phyloP scores from a whole-genome alignment of 192 early-diverging fungal genomes.

The Backusella sp. region DNA sequence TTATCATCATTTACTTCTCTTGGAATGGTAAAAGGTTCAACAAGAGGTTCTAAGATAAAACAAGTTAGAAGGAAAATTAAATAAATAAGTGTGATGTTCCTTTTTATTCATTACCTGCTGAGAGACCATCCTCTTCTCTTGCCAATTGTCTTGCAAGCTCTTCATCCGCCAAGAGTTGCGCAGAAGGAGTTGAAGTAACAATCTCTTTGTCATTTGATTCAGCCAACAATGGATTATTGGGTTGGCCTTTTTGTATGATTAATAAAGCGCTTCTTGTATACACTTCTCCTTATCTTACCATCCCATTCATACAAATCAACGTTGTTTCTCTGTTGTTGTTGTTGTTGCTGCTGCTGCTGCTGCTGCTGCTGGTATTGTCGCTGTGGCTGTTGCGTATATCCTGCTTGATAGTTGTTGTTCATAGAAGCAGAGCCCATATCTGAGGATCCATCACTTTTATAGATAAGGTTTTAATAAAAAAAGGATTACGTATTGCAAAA shows the following conservation, averaged over 20 bases:
- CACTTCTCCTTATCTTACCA: slow-evolving; percentile 2
- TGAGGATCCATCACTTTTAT: background rate
- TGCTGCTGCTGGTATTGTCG: background rate
- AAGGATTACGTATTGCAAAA: background rate
- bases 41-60: background rate
- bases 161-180: slow-evolving; percentile 48
- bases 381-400: background rate
- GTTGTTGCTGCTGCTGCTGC: background rate
- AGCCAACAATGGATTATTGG: background rate
- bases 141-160: slow-evolving; percentile 54
- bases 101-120: background rate
- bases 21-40: background rate
- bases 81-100: too few species aligned
- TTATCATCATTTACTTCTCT: background rate
- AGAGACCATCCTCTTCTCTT: background rate
- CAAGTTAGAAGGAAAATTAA: background rate
- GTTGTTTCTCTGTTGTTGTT: background rate
- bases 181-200: slow-evolving; percentile 31
- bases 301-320: slow-evolving; percentile 16
- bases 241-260: background rate
- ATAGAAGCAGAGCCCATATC: background rate
- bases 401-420: background rate
- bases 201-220: background rate
- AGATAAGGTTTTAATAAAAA: too few species aligned
- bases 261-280: background rate